Percentiles rank a stretch among this genome's conserved stretches.
Evolutionary conservation across 116 monocot species (phyloP).

Genomic region (Posidonia oceanica): DNA sequence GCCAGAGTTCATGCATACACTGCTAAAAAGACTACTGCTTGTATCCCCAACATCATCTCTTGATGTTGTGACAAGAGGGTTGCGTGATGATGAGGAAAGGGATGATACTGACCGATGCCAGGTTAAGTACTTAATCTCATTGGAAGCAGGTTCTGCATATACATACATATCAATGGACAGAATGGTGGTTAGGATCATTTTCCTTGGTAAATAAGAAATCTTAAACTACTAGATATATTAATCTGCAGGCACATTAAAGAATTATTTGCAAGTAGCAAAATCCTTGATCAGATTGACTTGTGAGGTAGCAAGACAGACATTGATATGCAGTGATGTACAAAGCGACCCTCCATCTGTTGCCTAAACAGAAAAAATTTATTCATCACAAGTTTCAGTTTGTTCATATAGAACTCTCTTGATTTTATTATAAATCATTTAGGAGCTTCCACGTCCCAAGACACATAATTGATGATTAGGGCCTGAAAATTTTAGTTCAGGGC

Average conservation of each 20-base stretch:
- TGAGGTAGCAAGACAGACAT: no score
- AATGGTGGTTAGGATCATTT: conserved; percentile 1
- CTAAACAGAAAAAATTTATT: neutral
- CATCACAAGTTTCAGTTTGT: neutral
- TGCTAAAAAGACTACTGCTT: conserved; percentile 27
- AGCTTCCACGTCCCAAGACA: no score
- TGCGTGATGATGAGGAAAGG: conserved; percentile 65
- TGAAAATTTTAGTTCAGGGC: no score
- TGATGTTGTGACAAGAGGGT: conserved; percentile 29
- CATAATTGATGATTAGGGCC: no score
- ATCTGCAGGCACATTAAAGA: no score
- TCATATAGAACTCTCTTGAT: no score
- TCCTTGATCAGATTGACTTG: no score
- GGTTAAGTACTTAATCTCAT: conserved; percentile 61
- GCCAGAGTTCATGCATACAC: conserved; percentile 87
- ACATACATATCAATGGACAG: neutral
- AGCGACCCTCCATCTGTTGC: no score
- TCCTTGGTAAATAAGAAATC: neutral
- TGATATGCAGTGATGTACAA: no score
- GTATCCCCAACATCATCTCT: conserved; percentile 35
- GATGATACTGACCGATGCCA: conserved; percentile 82
- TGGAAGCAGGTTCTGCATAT: conserved; percentile 41
- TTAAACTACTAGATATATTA: neutral
- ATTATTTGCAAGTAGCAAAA: no score
- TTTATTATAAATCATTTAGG: no score